phyloP scores from a whole-genome alignment of 2,329 filamentous ascomycete species.

The Eutypa lata region DNA sequence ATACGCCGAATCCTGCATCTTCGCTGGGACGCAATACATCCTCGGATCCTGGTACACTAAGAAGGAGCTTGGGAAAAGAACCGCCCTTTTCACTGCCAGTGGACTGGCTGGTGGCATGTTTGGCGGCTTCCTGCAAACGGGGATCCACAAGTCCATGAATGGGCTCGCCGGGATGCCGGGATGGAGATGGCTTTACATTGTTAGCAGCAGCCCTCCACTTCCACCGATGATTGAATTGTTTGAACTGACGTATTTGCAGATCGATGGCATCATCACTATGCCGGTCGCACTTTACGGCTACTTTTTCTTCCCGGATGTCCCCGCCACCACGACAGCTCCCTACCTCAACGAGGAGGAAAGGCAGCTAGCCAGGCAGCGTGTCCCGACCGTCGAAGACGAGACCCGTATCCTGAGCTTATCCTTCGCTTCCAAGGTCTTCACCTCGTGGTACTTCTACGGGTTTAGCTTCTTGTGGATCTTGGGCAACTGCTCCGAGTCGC shows the following conservation, averaged over 20 bases:
- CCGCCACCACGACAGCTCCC: slow-evolving; percentile 35
- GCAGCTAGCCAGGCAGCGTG: neutral
- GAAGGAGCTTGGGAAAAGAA: slow-evolving; percentile 59
- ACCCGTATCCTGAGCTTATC: neutral
- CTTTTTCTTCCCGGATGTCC: slow-evolving; percentile 47
- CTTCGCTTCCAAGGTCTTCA: neutral
- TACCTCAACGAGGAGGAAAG: slow-evolving; percentile 26
- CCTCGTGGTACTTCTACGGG: slow-evolving; percentile 7
- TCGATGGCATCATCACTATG: slow-evolving; percentile 45
- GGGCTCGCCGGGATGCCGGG: slow-evolving; percentile 43
- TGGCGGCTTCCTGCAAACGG: slow-evolving; percentile 53
- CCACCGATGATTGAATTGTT: slow-evolving; percentile 35
- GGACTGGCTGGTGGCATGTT: slow-evolving; percentile 61
- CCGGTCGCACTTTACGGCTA: slow-evolving; percentile 51
- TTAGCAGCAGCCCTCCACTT: slow-evolving; percentile 1
- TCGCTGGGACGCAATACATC: slow-evolving; percentile 47
- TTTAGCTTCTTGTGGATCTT: slow-evolving; percentile 6
- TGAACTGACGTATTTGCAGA: neutral
- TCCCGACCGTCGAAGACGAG: neutral
- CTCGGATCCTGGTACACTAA: slow-evolving; percentile 59
- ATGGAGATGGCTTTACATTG: slow-evolving; percentile 46
- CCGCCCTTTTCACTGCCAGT: slow-evolving; percentile 60
- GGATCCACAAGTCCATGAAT: slow-evolving; percentile 34
- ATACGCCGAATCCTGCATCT: slow-evolving; percentile 45
- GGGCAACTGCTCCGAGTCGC: slow-evolving; percentile 6